Conservation (phyloP, 345 rosid species). For the Citrus reticulata region DNA sequence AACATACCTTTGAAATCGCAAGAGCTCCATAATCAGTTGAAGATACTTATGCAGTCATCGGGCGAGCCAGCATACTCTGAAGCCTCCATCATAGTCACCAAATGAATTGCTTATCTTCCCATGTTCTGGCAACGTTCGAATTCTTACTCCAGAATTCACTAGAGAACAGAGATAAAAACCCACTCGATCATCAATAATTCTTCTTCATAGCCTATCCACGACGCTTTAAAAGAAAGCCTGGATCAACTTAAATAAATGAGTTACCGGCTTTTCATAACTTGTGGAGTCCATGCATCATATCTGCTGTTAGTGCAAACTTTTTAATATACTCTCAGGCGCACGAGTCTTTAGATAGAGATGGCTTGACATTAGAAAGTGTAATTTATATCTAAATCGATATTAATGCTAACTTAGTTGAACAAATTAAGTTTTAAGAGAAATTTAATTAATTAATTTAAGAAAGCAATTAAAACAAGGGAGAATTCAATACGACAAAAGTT, state of each 20-base stretch:
- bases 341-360: no score
- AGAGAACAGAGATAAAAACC: not conserved
- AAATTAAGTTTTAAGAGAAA: no score
- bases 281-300: not conserved
- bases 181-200: not conserved
- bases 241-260: not conserved
- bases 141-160: not conserved
- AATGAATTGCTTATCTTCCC: not conserved
- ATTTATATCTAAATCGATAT: no score
- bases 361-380: no score
- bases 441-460: no score
- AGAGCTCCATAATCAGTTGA: not conserved
- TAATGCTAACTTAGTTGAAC: no score
- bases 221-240: not conserved
- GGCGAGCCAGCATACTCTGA: not conserved
- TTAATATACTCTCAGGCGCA: no score
- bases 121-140: not conserved
- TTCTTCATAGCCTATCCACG: not conserved
- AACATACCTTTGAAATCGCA: not conserved
- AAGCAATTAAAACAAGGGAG: no score
- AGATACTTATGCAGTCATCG: not conserved
- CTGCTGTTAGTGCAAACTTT: not conserved
- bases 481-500: no score
- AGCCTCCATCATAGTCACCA: not conserved
- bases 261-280: not conserved